Evolutionary conservation across 2,329 filamentous ascomycete species (phyloP).

Genomic region (Aspergillus fumigatiaffinis): DNA sequence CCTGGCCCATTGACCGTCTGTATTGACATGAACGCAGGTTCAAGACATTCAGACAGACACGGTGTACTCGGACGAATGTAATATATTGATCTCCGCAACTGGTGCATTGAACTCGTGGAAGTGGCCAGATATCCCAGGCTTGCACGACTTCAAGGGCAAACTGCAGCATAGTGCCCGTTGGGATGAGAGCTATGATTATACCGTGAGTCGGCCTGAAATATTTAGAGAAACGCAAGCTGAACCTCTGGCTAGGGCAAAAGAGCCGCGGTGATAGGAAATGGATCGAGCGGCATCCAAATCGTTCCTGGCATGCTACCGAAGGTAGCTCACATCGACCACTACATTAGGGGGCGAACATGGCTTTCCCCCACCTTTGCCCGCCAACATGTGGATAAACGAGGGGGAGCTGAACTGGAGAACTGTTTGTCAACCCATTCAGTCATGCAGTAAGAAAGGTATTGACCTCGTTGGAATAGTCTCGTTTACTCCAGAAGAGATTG

Average conservation of each 20-base stretch:
- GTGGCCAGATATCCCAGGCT: constrained; percentile 46
- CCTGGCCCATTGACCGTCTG: not conserved
- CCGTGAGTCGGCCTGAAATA: constrained; percentile 11
- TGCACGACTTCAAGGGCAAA: constrained; percentile 45
- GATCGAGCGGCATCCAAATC: constrained; percentile 41
- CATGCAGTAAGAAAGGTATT: not conserved
- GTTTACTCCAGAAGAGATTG: constrained; percentile 31
- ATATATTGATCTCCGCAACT: constrained; percentile 36
- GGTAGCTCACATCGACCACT: constrained; percentile 34
- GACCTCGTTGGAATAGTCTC: constrained; percentile 17
- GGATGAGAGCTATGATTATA: constrained; percentile 36
- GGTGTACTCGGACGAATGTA: constrained; percentile 23
- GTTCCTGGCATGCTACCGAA: constrained; percentile 40
- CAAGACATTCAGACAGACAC: constrained; percentile 20
- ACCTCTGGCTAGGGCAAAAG: constrained; percentile 24
- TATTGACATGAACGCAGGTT: constrained; percentile 12
- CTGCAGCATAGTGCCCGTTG: constrained; percentile 45
- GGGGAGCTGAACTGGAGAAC: constrained; percentile 21
- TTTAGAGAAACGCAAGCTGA: not conserved
- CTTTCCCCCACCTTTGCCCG: constrained; percentile 27
- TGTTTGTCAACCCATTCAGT: constrained; percentile 17
- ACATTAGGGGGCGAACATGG: constrained; percentile 31
- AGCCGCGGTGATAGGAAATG: constrained; percentile 37
- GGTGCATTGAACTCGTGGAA: constrained; percentile 42
- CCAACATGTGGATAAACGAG: constrained; percentile 25